Evolutionary conservation across 208 protist genomes (phyloP).

Genomic region (Wallacemonas sp.): DNA sequence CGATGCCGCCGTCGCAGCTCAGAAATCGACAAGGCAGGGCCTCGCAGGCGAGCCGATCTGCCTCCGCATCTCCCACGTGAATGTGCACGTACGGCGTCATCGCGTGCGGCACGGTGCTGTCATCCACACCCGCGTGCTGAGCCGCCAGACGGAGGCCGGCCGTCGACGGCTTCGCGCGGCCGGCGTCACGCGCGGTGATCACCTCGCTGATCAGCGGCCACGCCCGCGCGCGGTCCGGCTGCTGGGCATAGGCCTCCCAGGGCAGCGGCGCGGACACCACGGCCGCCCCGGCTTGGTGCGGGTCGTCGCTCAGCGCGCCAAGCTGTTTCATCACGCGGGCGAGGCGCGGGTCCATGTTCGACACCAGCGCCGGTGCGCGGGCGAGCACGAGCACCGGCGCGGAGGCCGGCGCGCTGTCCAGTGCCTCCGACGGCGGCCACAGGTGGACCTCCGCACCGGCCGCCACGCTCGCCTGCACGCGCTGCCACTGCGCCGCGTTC

Average conservation of each 20-base stretch:
- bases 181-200: conserved; percentile 41
- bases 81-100: conserved; percentile 27
- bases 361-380: conserved; percentile 42
- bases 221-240: neutral
- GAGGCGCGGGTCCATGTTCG: conserved; percentile 51
- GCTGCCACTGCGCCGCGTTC: conserved; percentile 24
- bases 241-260: conserved; percentile 7
- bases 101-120: neutral
- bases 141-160: conserved; percentile 35
- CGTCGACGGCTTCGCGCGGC: conserved; percentile 68
- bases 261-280: neutral
- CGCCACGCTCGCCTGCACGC: neutral
- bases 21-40: conserved; percentile 55
- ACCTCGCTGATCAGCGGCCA: conserved; percentile 42
- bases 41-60: conserved; percentile 50
- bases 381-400: conserved; percentile 22
- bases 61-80: conserved; percentile 69
- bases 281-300: neutral
- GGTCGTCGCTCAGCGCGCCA: conserved; percentile 26
- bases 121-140: conserved; percentile 16
- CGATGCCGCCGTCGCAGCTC: conserved; percentile 35
- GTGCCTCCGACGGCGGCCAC: neutral
- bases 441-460: neutral
- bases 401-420: neutral
- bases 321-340: conserved; percentile 36